phyloP scores from a whole-genome alignment of 495 filamentous ascomycete genomes.

The Penicillium lagena region DNA sequence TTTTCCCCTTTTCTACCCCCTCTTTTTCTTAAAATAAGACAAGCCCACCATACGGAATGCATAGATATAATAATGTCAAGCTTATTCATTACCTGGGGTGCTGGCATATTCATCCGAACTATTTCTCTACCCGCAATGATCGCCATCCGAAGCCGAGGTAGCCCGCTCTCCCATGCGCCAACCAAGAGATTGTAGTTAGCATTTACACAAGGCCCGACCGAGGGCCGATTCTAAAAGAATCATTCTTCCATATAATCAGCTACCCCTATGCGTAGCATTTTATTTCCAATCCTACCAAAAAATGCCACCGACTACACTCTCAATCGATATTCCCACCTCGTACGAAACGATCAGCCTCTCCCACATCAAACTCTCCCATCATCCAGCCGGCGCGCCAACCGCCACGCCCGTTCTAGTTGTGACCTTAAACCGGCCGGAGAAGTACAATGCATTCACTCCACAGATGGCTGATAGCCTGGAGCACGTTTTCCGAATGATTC shows the following conservation, averaged over 20 bases:
- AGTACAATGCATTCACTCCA: constrained; percentile 53
- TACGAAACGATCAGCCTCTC: constrained; percentile 32
- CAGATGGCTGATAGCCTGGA: constrained; percentile 48
- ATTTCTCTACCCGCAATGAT: no score
- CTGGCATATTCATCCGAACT: no score
- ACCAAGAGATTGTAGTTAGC: no score
- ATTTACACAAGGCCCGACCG: no score
- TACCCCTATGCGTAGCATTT: no score
- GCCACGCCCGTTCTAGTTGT: constrained; percentile 47
- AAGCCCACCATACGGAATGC: no score
- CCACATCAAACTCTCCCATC: constrained; percentile 44
- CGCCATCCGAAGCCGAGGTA: not conserved
- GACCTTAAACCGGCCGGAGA: constrained; percentile 46
- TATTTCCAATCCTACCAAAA: not conserved
- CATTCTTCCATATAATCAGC: no score
- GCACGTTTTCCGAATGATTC: constrained; percentile 41
- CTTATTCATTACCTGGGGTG: no score
- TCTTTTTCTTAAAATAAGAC: no score
- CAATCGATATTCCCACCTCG: constrained; percentile 15
- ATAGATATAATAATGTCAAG: no score
- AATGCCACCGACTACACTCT: not conserved
- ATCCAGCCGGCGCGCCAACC: constrained; percentile 32
- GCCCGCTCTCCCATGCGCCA: not conserved
- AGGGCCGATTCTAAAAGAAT: no score
- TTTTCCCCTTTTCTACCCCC: no score